These are phyloP conservation scores for Rhizoclosmatium sp. DNA, from an alignment of 192 early-diverging fungal genomes.

Conservation along the genomic window DNA sequence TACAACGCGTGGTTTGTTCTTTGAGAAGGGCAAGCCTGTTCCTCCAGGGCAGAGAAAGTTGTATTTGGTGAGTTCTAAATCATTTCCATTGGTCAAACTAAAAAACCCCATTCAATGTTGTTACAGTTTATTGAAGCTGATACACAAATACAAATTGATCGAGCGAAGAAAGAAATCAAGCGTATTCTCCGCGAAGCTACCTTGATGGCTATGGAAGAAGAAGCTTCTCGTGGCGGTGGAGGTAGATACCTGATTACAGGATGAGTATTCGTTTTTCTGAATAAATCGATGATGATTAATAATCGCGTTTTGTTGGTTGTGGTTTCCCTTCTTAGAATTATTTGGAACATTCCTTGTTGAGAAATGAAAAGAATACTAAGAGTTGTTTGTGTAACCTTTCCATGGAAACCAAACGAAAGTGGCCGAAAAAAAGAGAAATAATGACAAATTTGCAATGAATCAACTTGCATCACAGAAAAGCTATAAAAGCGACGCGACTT, in stretches of 20 bases:
- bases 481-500: too few species aligned
- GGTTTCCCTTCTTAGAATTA: too few species aligned
- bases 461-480: too few species aligned
- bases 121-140: constrained; percentile 89
- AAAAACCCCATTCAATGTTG: not conserved
- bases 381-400: not conserved
- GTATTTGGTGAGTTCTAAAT: constrained; percentile 67
- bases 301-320: too few species aligned
- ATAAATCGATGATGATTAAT: too few species aligned
- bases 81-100: constrained; percentile 27
- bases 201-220: constrained; percentile 57
- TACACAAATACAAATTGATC: constrained; percentile 85
- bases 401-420: too few species aligned
- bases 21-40: constrained; percentile 84
- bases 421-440: too few species aligned
- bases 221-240: constrained; percentile 31
- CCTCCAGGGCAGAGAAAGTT: constrained; percentile 86
- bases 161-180: constrained; percentile 92
- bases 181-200: constrained; percentile 91
- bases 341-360: too few species aligned
- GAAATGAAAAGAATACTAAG: not conserved
- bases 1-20: constrained; percentile 91
- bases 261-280: not conserved
- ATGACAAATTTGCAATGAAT: too few species aligned
- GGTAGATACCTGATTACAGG: constrained; percentile 34